Conservation (phyloP, 2,329 filamentous ascomycete genomes). For the Colletotrichum zoysiae region DNA sequence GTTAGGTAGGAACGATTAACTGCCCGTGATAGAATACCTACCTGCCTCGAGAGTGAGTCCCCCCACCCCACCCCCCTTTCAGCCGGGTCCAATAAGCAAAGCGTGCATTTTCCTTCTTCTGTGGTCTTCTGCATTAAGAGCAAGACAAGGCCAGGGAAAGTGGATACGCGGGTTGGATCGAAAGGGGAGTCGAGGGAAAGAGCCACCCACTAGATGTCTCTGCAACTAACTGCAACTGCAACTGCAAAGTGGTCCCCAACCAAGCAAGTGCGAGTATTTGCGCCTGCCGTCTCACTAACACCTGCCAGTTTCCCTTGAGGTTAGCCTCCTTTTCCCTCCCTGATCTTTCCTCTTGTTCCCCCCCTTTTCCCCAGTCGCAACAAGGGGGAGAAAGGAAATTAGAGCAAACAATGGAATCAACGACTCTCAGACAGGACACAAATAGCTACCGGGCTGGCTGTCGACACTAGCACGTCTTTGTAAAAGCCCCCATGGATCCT, state of each 20-base stretch:
- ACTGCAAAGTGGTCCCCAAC: neutral
- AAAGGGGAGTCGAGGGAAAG: constrained; percentile 18
- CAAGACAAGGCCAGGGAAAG: neutral
- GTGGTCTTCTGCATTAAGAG: neutral
- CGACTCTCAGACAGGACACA: constrained; percentile 17
- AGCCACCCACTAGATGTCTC: constrained; percentile 17
- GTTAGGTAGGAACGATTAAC: neutral
- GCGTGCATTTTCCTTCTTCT: neutral
- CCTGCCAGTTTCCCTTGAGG: constrained; percentile 9
- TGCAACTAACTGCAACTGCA: neutral
- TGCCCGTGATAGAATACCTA: neutral
- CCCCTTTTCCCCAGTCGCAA: neutral
- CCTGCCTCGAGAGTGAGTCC: neutral
- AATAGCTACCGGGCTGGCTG: constrained; percentile 17
- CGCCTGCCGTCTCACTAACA: constrained; percentile 18
- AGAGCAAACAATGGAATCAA: constrained; percentile 36
- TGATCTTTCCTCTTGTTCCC: constrained; percentile 28
- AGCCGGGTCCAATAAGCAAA: constrained; percentile 1
- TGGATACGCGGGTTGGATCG: constrained; percentile 30
- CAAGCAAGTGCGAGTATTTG: neutral
- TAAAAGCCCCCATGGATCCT: neutral
- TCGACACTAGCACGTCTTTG: constrained; percentile 3
- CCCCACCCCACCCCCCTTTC: neutral
- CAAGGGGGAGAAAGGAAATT: neutral
- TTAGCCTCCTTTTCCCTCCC: constrained; percentile 25